Conservation (phyloP, 2,329 filamentous ascomycete genomes). For the Raffaelea deltoideospora region DNA sequence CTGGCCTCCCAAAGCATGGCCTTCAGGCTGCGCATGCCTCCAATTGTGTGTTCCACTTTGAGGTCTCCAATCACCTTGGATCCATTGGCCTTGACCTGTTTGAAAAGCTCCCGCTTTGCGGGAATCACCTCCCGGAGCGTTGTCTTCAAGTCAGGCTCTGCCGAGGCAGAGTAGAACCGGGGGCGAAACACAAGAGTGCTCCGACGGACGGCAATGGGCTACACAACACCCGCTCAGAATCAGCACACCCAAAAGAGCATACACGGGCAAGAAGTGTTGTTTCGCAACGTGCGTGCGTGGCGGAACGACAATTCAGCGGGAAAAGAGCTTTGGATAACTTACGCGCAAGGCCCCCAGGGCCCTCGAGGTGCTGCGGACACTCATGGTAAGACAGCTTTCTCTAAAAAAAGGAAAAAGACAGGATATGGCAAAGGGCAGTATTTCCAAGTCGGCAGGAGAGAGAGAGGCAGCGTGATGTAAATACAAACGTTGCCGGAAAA, state of each 20-base stretch:
- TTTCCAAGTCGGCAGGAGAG: too few relatives aligned
- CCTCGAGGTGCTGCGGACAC: conserved; percentile 2
- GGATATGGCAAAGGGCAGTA: too few relatives aligned
- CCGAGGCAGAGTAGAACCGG: conserved; percentile 54
- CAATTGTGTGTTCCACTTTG: conserved; percentile 85
- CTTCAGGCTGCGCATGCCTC: conserved; percentile 94
- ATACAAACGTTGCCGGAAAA: too few relatives aligned
- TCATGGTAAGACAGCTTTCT: too few relatives aligned
- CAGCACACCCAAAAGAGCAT: too few relatives aligned
- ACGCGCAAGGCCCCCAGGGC: conserved; percentile 5
- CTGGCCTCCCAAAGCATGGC: conserved; percentile 99
- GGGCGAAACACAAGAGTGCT: conserved; percentile 16
- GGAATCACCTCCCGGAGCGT: conserved; percentile 75
- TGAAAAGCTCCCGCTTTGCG: conserved; percentile 81
- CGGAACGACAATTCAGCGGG: too few relatives aligned
- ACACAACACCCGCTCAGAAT: too few relatives aligned
- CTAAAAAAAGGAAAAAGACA: too few relatives aligned
- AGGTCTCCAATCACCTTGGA: conserved; percentile 79
- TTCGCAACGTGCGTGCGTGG: too few relatives aligned
- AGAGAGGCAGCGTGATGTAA: too few relatives aligned
- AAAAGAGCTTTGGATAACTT: conserved; percentile 1
- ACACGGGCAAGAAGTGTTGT: too few relatives aligned
- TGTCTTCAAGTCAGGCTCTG: conserved; percentile 80
- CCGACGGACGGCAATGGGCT: too few relatives aligned
- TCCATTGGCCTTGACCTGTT: conserved; percentile 78